Base-by-base conservation (phyloP, 192 early-diverging fungal species). In the Coemansia reversa region DNA sequence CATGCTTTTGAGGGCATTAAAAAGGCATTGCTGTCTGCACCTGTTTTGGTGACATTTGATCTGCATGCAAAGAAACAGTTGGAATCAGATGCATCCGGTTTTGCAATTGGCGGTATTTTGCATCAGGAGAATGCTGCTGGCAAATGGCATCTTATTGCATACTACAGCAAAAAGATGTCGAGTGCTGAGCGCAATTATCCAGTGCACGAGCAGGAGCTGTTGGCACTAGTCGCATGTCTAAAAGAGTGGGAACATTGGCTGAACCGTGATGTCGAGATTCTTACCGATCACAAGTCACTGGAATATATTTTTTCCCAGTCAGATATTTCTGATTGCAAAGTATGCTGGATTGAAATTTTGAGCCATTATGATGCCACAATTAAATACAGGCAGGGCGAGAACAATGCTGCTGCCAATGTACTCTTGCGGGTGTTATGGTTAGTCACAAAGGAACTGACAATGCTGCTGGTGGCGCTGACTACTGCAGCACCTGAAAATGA, bases 31-130 rank as follows among this genome's bases (percentile, higher is more conserved):
- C 33, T 35, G 0, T 35, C 7, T 7, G 33, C 39, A 2, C 59
- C 58, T 4, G 23, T 61, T 1, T 22, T 68, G 5, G 48, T 30
- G 4, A 55, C 55, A 7, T 68, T 68, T 54, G 58, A 68, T 52
- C 66, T 52, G 29, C 5, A 16, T 7, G 28, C 25, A 1, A 28
- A 52, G 33, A 68, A 55, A 5, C 33, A 50, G 3, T 6, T 70
- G 0, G 61, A 70, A 23, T 55, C 55, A 5, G 61, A 70, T n/a
- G 69, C 62, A 1, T 63, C 48, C 0, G 16, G 45, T 14, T 22
- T 23, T 18, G 69, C 69, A 33, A 23, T 70, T 0, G 69, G 69
- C 18, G 62, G 60, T 3, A 51, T 64, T 1, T 50, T 70, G 22
- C 29, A 51, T 22, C 69, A 70, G 20, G 45, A 47, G 9, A 27